Percentiles rank a stretch among this genome's conserved stretches.
phyloP scores from a whole-genome alignment of 495 filamentous ascomycete species.

The Hypomontagnella submonticulosa region DNA sequence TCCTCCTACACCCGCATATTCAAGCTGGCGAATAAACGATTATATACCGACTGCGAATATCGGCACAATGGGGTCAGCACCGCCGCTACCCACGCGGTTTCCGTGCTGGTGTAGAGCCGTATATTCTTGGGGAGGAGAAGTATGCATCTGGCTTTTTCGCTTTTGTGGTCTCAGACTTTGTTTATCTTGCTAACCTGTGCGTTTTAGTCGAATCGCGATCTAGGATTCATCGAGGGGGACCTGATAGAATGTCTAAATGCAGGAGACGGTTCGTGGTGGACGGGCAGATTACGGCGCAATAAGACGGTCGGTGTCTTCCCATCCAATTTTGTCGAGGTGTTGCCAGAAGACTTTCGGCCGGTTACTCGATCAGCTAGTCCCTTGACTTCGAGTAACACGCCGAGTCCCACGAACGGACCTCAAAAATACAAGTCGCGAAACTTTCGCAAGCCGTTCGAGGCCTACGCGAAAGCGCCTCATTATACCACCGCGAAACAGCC shows the following conservation, averaged over 20 bases:
- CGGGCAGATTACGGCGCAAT: conserved; percentile 87
- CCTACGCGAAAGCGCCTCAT: conserved; percentile 69
- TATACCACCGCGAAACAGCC: conserved; percentile 63
- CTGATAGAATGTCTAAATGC: conserved; percentile 98
- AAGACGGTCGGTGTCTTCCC: conserved; percentile 92
- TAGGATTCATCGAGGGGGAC: conserved; percentile 97
- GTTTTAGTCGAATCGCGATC: conserved; percentile 80
- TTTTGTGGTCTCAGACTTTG: conserved; percentile 16
- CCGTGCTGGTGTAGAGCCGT: conserved; percentile 96
- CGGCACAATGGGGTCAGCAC: conserved; percentile 62
- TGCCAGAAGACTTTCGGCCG: conserved; percentile 85
- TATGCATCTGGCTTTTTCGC: conserved; percentile 49
- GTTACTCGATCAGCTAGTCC: conserved; percentile 81
- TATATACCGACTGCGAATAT: conserved; percentile 29
- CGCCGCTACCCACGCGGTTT: conserved; percentile 80
- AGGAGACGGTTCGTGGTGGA: conserved; percentile 98
- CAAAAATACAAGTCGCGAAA: conserved; percentile 66
- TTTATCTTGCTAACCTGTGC: conserved; percentile 34
- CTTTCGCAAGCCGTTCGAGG: conserved; percentile 77
- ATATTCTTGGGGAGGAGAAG: conserved; percentile 97
- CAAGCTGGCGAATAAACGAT: conserved; percentile 40
- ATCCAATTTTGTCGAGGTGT: conserved; percentile 94
- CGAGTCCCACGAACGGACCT: conserved; percentile 62
- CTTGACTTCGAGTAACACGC: conserved; percentile 63
- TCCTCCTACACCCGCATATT: conserved; percentile 30